Conservation (phyloP, 139 green algal species). For the Marvania coccoides region DNA sequence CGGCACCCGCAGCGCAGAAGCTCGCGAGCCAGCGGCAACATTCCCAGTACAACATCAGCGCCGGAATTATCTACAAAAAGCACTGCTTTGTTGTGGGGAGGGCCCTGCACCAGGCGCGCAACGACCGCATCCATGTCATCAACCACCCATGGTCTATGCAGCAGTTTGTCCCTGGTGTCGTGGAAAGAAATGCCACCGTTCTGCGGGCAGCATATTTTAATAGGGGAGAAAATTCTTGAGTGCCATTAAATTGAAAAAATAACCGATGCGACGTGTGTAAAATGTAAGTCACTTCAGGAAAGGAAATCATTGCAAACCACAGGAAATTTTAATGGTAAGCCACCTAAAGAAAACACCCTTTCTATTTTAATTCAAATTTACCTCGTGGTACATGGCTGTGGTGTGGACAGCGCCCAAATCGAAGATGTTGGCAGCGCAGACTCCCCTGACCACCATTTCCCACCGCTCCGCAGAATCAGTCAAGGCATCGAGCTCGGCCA, state of each 20-base stretch:
- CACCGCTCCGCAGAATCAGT: slow-evolving; percentile 25
- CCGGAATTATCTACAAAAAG: slow-evolving; percentile 91
- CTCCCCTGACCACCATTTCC: slow-evolving; percentile 42
- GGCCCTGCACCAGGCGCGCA: too few species aligned
- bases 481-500: slow-evolving; percentile 25
- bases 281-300: too few species aligned
- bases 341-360: neutral
- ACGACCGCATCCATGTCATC: slow-evolving; percentile 71
- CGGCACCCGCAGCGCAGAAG: slow-evolving; percentile 54
- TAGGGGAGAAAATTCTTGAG: too few species aligned
- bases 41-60: slow-evolving; percentile 73
- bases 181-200: slow-evolving; percentile 36
- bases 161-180: slow-evolving; percentile 42
- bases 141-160: slow-evolving; percentile 67
- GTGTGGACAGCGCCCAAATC: slow-evolving; percentile 69
- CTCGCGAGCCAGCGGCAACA: slow-evolving; percentile 81
- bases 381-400: slow-evolving; percentile 31
- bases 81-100: slow-evolving; percentile 61
- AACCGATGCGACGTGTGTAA: too few species aligned
- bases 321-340: too few species aligned
- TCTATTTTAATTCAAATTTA: neutral
- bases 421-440: slow-evolving; percentile 84
- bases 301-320: too few species aligned
- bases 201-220: too few species aligned
- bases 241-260: too few species aligned